Percentiles rank a stretch among this genome's conserved stretches.
These are phyloP conservation scores for Vaccinium corymbosum DNA, from an alignment of 148 eudicot species.

Conservation along the genomic window DNA sequence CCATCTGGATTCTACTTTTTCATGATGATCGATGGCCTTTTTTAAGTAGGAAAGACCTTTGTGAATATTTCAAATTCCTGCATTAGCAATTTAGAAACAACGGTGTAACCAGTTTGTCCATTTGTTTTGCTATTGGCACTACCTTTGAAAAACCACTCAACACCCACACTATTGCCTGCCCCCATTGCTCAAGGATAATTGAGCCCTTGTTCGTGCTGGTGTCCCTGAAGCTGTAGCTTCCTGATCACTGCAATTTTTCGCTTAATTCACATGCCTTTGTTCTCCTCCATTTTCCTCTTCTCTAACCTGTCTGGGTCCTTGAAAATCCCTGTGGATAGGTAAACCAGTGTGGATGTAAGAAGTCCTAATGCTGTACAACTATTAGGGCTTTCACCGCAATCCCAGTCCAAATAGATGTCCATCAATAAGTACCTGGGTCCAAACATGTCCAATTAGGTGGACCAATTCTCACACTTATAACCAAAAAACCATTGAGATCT, in stretches of 20 bases:
- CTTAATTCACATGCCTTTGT: not conserved
- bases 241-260: not conserved
- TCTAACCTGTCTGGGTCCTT: too few relatives aligned
- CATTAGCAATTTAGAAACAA: too few relatives aligned
- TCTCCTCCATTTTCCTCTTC: not conserved
- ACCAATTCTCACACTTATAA: not conserved
- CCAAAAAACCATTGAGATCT: not conserved
- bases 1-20: not conserved
- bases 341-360: too few relatives aligned
- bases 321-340: too few relatives aligned
- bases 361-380: not conserved
- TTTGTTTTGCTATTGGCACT: not conserved
- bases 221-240: not conserved
- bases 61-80: not conserved
- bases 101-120: not conserved
- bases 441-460: not conserved
- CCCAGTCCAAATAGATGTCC: not conserved
- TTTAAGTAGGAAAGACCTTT: not conserved
- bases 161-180: not conserved
- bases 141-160: not conserved
- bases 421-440: not conserved
- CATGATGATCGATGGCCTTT: not conserved
- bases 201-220: not conserved
- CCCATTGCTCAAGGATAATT: too few relatives aligned
- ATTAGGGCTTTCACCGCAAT: not conserved